Conservation (phyloP, 768 basidiomycete genomes). For the Leccinum ochraceum region DNA sequence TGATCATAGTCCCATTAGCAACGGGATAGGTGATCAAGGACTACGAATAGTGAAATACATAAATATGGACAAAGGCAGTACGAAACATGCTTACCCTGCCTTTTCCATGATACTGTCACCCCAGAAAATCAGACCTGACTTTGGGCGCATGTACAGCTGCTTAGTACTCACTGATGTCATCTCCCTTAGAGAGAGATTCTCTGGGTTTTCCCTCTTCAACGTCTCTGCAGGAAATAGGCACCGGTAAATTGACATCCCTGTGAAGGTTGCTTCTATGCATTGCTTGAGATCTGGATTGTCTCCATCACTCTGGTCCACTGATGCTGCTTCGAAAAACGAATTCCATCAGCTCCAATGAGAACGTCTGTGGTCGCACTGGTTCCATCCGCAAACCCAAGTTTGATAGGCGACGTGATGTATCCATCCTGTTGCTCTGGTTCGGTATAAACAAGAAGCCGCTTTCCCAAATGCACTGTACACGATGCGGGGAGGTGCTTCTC, state of each 20-base stretch:
- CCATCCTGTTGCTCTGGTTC: conserved; percentile 18
- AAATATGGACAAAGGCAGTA: not conserved
- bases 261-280: conserved; percentile 37
- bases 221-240: conserved; percentile 36
- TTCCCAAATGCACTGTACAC: conserved; percentile 18
- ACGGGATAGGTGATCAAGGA: conserved; percentile 43
- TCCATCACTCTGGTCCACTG: not conserved
- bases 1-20: conserved; percentile 37
- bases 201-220: conserved; percentile 27
- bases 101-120: not conserved
- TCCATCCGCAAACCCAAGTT: conserved; percentile 19
- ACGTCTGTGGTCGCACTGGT: conserved; percentile 34
- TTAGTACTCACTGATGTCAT: conserved; percentile 22
- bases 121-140: conserved; percentile 13
- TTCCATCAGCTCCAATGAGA: no score
- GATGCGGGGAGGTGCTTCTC: conserved; percentile 20
- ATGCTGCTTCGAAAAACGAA: conserved; percentile 16
- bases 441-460: conserved; percentile 21
- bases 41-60: conserved; percentile 26
- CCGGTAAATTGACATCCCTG: conserved; percentile 43
- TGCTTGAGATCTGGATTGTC: conserved; percentile 7
- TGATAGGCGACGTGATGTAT: conserved; percentile 24
- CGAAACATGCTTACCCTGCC: conserved; percentile 1
- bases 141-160: not conserved
- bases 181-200: conserved; percentile 20